These are phyloP conservation scores for Plantago elongata DNA, from an alignment of 257 asterid genomes.

Conservation along the genomic window DNA sequence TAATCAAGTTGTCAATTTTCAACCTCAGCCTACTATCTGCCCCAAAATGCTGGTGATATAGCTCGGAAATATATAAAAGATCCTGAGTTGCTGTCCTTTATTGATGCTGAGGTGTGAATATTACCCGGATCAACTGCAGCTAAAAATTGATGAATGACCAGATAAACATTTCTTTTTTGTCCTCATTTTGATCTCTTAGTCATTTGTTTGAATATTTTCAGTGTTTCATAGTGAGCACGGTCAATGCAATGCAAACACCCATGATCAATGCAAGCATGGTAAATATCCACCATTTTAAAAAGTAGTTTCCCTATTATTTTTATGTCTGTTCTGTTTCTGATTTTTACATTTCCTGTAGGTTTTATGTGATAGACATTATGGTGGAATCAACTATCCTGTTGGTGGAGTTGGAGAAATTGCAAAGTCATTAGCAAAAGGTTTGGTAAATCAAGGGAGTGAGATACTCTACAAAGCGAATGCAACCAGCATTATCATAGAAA, in stretches of 20 bases:
- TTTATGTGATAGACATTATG: conserved; percentile 95
- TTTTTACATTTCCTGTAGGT: conserved; percentile 44
- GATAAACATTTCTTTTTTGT: conserved; percentile 3
- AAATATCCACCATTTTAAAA: conserved; percentile 4
- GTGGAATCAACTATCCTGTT: conserved; percentile 96
- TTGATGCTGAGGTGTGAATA: conserved; percentile 85
- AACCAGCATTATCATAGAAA: conserved; percentile 55
- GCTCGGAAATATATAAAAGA: conserved; percentile 85
- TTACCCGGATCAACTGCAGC: conserved; percentile 17
- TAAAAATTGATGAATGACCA: not conserved
- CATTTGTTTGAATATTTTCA: conserved; percentile 29
- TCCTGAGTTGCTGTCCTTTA: conserved; percentile 74
- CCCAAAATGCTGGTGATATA: conserved; percentile 90
- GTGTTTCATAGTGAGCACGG: conserved; percentile 99
- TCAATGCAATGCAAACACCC: conserved; percentile 85
- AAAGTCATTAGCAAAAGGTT: conserved; percentile 80
- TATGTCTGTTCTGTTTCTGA: conserved; percentile 3
- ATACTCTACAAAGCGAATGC: conserved; percentile 84
- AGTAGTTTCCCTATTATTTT: not conserved
- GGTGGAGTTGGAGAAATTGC: conserved; percentile 98
- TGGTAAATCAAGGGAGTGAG: conserved; percentile 64
- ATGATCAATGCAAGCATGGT: conserved; percentile 99
- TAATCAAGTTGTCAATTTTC: conserved; percentile 28
- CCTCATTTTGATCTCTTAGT: not conserved
- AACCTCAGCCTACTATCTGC: conserved; percentile 83